A percentile compares a stretch with the other conserved stretches of the same genome.
Conservation (phyloP, 768 basidiomycete genomes). For the Podaxis mareebaensis region DNA sequence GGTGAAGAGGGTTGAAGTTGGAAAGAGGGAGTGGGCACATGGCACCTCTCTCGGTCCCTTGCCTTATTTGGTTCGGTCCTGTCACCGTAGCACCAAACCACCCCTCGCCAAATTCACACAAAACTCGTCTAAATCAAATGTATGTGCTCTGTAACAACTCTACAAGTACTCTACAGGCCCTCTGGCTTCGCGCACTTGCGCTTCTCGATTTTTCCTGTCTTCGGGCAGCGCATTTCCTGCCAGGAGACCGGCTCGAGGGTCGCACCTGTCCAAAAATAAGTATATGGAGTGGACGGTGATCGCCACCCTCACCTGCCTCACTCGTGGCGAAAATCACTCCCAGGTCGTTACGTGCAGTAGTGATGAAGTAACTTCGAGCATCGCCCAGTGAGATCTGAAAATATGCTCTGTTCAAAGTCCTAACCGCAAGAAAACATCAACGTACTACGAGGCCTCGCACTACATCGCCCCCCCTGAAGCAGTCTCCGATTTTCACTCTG, state of each 20-base stretch:
- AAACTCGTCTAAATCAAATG: neutral
- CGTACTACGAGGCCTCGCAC: slow-evolving; percentile 84
- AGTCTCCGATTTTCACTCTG: slow-evolving; percentile 85
- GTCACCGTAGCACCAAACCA: slow-evolving; percentile 5
- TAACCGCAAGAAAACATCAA: slow-evolving; percentile 15
- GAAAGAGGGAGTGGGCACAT: slow-evolving; percentile 6
- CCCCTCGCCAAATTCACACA: neutral
- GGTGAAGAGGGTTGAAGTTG: slow-evolving; percentile 15
- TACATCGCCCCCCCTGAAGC: slow-evolving; percentile 90
- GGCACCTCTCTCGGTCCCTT: slow-evolving; percentile 18
- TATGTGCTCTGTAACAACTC: slow-evolving; percentile 3
- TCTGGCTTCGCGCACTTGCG: slow-evolving; percentile 89
- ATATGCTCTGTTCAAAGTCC: neutral
- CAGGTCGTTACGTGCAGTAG: slow-evolving; percentile 86
- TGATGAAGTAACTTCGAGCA: slow-evolving; percentile 88
- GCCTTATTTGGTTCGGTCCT: slow-evolving; percentile 29
- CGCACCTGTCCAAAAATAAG: slow-evolving; percentile 46
- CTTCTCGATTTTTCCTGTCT: slow-evolving; percentile 76
- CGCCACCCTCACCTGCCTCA: slow-evolving; percentile 63
- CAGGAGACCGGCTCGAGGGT: slow-evolving; percentile 87
- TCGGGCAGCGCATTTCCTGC: slow-evolving; percentile 89
- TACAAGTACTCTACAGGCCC: slow-evolving; percentile 40
- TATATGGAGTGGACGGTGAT: neutral
- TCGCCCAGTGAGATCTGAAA: slow-evolving; percentile 89
- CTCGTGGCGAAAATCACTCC: slow-evolving; percentile 91